Conservation (phyloP, 148 eudicot species). For the Nepenthes mirabilis region DNA sequence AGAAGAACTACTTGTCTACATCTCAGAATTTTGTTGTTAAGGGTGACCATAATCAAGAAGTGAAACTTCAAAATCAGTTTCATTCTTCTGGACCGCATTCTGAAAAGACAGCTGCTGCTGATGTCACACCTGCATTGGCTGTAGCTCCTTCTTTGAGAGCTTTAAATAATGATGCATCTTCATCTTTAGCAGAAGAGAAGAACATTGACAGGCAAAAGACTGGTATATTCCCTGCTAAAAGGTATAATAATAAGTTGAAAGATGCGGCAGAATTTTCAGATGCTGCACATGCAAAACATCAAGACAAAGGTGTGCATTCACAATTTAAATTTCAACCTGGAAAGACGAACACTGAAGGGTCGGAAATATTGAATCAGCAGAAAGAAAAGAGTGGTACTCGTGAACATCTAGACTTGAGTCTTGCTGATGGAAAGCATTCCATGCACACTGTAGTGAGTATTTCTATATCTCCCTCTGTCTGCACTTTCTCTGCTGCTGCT, state of each 20-base stretch:
- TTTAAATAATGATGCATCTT: conserved; percentile 24
- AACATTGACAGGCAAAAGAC: conserved; percentile 32
- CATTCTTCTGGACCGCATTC: conserved; percentile 27
- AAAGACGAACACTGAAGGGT: conserved; percentile 20
- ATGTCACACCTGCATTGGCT: conserved; percentile 20
- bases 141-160: conserved; percentile 18
- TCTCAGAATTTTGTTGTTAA: conserved; percentile 29
- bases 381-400: conserved; percentile 46
- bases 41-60: conserved; percentile 19
- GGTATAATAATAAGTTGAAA: conserved; percentile 32
- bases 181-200: conserved; percentile 15
- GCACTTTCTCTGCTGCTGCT: no score
- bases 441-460: conserved; percentile 47
- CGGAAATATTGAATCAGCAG: conserved; percentile 28
- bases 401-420: conserved; percentile 55
- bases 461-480: conserved; percentile 1
- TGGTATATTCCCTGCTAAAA: conserved; percentile 23
- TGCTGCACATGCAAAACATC: conserved; percentile 24
- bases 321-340: conserved; percentile 35
- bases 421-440: conserved; percentile 45
- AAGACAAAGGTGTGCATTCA: conserved; percentile 25
- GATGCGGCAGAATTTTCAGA: conserved; percentile 31
- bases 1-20: conserved; percentile 23
- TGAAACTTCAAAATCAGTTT: conserved; percentile 27
- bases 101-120: conserved; percentile 37